These are phyloP conservation scores for Apophysomyces trapeziformis DNA, from an alignment of 371 early-diverging fungal genomes.

Conservation along the genomic window DNA sequence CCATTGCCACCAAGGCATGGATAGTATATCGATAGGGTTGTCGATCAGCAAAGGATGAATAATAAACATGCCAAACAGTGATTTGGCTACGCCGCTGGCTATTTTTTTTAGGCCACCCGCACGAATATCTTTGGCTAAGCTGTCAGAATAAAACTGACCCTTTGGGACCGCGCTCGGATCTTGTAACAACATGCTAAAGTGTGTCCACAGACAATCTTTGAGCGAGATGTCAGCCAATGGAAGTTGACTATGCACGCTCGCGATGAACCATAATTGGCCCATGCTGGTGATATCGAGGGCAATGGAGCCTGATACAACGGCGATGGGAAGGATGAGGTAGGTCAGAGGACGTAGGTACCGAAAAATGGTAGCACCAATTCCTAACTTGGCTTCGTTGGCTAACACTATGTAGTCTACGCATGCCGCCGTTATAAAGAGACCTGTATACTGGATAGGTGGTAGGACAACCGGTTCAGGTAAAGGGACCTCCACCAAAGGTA, in stretches of 20 bases:
- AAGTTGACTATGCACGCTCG: not conserved
- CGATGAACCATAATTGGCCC: not conserved
- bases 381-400: not conserved
- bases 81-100: constrained; percentile 25
- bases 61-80: constrained; percentile 13
- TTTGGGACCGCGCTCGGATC: not conserved
- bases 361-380: not conserved
- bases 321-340: not conserved
- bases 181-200: not conserved
- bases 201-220: not conserved
- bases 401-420: not conserved
- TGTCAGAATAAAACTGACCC: not conserved
- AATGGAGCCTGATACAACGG: not conserved
- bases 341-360: not conserved
- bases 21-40: constrained; percentile 18
- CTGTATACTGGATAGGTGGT: not conserved
- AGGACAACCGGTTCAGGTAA: not conserved
- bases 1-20: constrained; percentile 26
- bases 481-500: not conserved
- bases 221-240: not conserved
- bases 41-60: constrained; percentile 28
- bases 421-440: not conserved
- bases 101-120: constrained; percentile 20
- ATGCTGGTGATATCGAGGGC: not conserved
- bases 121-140: not conserved